Conservation (phyloP, 1,139 yeast genomes). For the Blastobotrys proliferans region DNA sequence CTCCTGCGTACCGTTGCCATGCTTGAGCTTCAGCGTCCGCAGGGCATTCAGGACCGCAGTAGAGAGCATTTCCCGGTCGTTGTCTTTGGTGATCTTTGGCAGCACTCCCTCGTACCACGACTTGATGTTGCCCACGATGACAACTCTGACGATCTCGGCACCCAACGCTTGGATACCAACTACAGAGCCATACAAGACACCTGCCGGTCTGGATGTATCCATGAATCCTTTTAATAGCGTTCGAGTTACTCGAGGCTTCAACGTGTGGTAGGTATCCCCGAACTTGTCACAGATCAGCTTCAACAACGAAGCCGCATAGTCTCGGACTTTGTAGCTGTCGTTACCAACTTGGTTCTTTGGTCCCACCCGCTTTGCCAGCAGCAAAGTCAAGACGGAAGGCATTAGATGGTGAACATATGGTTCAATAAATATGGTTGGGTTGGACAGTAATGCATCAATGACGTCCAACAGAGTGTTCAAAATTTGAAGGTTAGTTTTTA, state of each 20-base stretch:
- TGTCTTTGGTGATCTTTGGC: conserved; percentile 26
- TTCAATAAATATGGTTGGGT: conserved; percentile 83
- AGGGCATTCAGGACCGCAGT: conserved; percentile 33
- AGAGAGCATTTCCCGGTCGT: conserved; percentile 26
- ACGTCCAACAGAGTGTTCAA: conserved; percentile 89
- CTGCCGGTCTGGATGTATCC: conserved; percentile 72
- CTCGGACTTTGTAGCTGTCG: conserved; percentile 53
- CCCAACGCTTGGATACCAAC: conserved; percentile 83
- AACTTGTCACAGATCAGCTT: conserved; percentile 72
- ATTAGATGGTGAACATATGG: conserved; percentile 95
- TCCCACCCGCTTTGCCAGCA: conserved; percentile 89
- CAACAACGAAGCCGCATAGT: conserved; percentile 79
- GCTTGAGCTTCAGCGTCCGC: conserved; percentile 25
- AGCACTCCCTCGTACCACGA: conserved; percentile 54
- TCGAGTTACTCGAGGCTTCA: conserved; percentile 91
- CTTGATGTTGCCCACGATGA: conserved; percentile 76
- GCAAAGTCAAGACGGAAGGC: conserved; percentile 88
- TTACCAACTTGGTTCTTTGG: conserved; percentile 35
- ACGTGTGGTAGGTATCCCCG: conserved; percentile 82
- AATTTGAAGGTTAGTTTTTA: conserved; percentile 60
- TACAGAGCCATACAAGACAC: conserved; percentile 90
- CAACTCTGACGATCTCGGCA: conserved; percentile 79
- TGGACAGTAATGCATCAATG: conserved; percentile 76
- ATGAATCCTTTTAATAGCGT: conserved; percentile 86
- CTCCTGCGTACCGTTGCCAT: conserved; percentile 24